Base-by-base conservation (phyloP, 306 rosid genomes). In the Cucumis hystrix region DNA sequence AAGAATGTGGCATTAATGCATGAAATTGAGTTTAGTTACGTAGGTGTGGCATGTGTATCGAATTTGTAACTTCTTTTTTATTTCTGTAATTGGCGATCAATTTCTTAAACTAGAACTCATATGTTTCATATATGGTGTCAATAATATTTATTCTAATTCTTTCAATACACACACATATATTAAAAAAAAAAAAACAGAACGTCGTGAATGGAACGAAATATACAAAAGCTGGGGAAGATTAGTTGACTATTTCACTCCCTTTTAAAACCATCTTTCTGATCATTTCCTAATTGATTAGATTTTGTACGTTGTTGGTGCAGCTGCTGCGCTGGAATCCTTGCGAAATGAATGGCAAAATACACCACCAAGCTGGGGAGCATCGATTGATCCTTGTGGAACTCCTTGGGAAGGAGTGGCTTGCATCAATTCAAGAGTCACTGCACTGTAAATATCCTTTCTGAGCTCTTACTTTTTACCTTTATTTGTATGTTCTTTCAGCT, bases 331-430 rank as follows among this genome's bases (percentile, higher is more conserved):
- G 74, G 73, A 81, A 40, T 87, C 99, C 68, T 78, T 95, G 54
- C 89, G 86, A 83, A 82, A 60, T 30, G 20, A 56, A 56, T 92
- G 97, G 97, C 25, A 74, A 74, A 85, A 87, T 64, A 65, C 89
- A 78, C 99, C 99, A 54, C 97, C 97, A 25, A 89, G 89, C 84
- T 95, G 99, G 99, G 88, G 78, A 78, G 78, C 66, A 63, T 88
- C 99, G 75, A 52, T 80, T 60, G 96, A 95, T 80, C 96, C 96
- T 1, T 92, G 97, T 87, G 92, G 87, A 81, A 78, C 78, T 59
- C 83, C 83, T 6, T 95, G 99, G 99, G 99, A 95, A 45, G 99
- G 99, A 85, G 88, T 95, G 43, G 84, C 80, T 18, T 95, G 99
- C 92, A 86, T 65, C 82, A 80, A 68, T 81, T 84, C 95, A 41